These are phyloP conservation scores for Phymatotrichopsis omnivora DNA, from an alignment of 2,329 filamentous ascomycete species.

Conservation along the genomic window DNA sequence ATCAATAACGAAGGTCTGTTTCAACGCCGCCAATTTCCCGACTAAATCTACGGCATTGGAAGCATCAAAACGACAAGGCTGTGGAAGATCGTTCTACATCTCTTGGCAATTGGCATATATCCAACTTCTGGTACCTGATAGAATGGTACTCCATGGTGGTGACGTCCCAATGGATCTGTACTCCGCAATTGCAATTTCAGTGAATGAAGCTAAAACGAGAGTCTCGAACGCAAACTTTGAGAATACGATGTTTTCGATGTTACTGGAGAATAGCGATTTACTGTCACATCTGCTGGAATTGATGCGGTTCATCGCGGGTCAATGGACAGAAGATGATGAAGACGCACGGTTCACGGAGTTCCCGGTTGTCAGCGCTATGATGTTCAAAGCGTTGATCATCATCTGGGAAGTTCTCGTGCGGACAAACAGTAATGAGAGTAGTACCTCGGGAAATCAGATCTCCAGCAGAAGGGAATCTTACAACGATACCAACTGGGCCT, in stretches of 20 bases:
- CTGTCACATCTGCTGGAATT: conserved; percentile 27
- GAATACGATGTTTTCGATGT: conserved; percentile 15
- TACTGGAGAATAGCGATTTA: conserved; percentile 24
- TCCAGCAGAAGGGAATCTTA: conserved; percentile 10
- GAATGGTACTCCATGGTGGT: conserved; percentile 27
- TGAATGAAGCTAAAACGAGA: conserved; percentile 25
- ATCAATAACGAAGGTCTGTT: too few species aligned
- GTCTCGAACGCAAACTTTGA: conserved; percentile 14
- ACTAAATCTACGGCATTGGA: background rate
- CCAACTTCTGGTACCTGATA: conserved; percentile 29
- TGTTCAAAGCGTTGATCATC: conserved; percentile 31
- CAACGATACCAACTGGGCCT: conserved; percentile 13
- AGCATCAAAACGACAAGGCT: conserved; percentile 27
- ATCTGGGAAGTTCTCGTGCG: conserved; percentile 31
- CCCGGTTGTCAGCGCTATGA: conserved; percentile 28
- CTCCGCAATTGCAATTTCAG: conserved; percentile 28
- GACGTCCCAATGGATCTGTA: conserved; percentile 30
- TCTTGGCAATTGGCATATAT: conserved; percentile 30
- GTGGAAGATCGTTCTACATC: conserved; percentile 30
- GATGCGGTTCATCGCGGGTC: conserved; percentile 25
- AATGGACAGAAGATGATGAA: conserved; percentile 25
- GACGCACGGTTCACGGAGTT: conserved; percentile 29
- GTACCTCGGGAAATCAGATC: conserved; percentile 15
- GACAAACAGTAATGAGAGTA: conserved; percentile 20
- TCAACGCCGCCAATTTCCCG: too few species aligned